Conservation (phyloP, 139 green algal genomes). For the Deuterostichococcus epilithicus region DNA sequence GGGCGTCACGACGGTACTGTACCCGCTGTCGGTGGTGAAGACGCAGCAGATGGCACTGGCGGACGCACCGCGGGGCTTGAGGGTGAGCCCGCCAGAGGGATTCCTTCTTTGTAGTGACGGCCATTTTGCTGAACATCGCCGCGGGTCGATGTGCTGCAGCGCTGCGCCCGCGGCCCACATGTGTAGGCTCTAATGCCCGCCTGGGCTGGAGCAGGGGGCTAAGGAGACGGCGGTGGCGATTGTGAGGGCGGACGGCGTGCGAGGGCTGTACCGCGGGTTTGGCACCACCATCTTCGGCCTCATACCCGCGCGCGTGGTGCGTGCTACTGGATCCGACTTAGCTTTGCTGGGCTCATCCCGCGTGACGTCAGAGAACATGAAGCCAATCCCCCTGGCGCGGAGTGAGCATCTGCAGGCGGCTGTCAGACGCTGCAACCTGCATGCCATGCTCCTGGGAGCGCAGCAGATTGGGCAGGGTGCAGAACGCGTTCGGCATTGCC, state of each 20-base stretch:
- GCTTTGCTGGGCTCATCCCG: too few relatives aligned
- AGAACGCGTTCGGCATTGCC: too few relatives aligned
- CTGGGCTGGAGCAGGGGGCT: constrained; percentile 34
- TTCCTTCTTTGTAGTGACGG: too few relatives aligned
- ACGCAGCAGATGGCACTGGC: constrained; percentile 80
- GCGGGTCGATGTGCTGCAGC: too few relatives aligned
- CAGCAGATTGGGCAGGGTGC: too few relatives aligned
- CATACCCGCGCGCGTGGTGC: constrained; percentile 49
- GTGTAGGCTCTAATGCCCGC: background rate
- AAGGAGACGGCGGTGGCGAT: constrained; percentile 55
- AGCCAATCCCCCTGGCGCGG: too few relatives aligned
- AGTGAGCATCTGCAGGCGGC: too few relatives aligned
- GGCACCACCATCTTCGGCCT: constrained; percentile 67
- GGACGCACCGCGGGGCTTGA: constrained; percentile 41
- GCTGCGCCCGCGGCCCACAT: too few relatives aligned
- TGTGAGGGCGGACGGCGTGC: constrained; percentile 66
- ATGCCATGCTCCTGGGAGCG: too few relatives aligned
- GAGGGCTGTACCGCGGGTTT: constrained; percentile 89
- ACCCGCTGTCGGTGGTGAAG: constrained; percentile 90
- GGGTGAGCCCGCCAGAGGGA: constrained; percentile 25
- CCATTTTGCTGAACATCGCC: too few relatives aligned
- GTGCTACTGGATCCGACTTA: background rate
- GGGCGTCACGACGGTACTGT: constrained; percentile 77
- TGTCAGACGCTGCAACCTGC: too few relatives aligned
- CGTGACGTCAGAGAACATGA: too few relatives aligned